phyloP scores from a whole-genome alignment of 1,284 basidiomycete species.

The Bondarzewia mesenterica region DNA sequence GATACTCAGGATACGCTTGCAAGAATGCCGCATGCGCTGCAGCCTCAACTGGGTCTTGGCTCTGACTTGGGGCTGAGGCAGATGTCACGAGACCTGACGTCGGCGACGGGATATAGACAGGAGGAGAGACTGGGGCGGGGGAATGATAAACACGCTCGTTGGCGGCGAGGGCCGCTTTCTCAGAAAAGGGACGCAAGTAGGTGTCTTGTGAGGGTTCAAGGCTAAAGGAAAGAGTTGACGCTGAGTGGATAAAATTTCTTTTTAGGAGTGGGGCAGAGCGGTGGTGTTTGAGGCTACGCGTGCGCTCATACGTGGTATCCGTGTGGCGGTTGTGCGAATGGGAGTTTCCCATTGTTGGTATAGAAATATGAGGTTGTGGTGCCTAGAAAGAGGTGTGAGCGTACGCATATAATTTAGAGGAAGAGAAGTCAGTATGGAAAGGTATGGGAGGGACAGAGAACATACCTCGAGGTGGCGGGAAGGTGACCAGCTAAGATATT shows the following conservation, averaged over 20 bases:
- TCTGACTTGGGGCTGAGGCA: not conserved
- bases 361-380: not conserved
- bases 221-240: not conserved
- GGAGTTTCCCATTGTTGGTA: constrained; percentile 3
- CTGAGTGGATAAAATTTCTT: too few species aligned
- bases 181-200: not conserved
- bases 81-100: not conserved
- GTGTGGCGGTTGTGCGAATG: constrained; percentile 2
- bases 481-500: too few species aligned
- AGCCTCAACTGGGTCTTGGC: not conserved
- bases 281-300: constrained; percentile 1
- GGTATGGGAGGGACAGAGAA: not conserved
- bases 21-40: constrained; percentile 28
- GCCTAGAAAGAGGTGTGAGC: too few species aligned
- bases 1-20: constrained; percentile 30
- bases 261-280: constrained; percentile 2
- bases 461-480: not conserved
- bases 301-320: constrained; percentile 5
- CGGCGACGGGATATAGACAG: constrained; percentile 22
- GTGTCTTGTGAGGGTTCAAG: not conserved
- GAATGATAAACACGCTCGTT: constrained; percentile 9
- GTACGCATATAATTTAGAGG: not conserved
- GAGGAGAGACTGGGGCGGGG: constrained; percentile 11
- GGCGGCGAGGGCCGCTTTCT: not conserved
- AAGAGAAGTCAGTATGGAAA: not conserved